Conservation (phyloP, 2,329 filamentous ascomycete species). For the Aphanocladium album region DNA sequence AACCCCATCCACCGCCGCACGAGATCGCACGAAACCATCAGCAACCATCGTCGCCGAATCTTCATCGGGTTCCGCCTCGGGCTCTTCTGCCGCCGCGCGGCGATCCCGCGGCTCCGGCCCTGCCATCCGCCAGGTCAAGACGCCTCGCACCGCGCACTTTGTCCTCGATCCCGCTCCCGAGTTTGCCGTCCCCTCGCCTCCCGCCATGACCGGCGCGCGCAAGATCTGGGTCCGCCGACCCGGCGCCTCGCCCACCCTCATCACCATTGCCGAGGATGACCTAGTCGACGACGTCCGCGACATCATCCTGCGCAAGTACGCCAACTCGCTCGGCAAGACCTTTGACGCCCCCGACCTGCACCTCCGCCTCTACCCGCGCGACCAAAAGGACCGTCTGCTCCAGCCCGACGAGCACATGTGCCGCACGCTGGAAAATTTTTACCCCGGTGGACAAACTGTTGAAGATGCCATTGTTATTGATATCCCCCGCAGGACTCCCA, state of each 20-base stretch:
- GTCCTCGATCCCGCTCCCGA: conserved; percentile 22
- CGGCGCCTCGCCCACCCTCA: conserved; percentile 77
- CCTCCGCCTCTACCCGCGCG: conserved; percentile 70
- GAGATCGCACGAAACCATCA: neutral
- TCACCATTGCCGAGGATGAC: conserved; percentile 81
- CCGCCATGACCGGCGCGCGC: conserved; percentile 54
- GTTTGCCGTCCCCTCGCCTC: conserved; percentile 27
- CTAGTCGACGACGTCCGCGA: conserved; percentile 93
- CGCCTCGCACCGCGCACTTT: conserved; percentile 13
- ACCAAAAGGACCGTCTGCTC: conserved; percentile 63
- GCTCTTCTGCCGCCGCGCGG: neutral
- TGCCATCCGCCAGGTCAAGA: conserved; percentile 18
- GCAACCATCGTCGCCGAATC: neutral
- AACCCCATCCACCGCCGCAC: neutral
- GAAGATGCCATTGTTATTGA: conserved; percentile 91
- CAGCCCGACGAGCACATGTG: conserved; percentile 83
- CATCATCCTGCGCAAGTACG: conserved; percentile 86
- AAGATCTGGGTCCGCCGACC: conserved; percentile 96
- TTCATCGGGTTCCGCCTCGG: neutral
- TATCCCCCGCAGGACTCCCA: conserved; percentile 73
- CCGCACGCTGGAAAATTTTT: conserved; percentile 74
- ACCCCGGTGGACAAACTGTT: conserved; percentile 78
- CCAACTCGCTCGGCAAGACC: conserved; percentile 80
- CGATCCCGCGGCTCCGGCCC: conserved; percentile 23
- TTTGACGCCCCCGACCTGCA: conserved; percentile 90